phyloP scores from a whole-genome alignment of 352 stramenopile genomes.

The Globisporangium spiculum region DNA sequence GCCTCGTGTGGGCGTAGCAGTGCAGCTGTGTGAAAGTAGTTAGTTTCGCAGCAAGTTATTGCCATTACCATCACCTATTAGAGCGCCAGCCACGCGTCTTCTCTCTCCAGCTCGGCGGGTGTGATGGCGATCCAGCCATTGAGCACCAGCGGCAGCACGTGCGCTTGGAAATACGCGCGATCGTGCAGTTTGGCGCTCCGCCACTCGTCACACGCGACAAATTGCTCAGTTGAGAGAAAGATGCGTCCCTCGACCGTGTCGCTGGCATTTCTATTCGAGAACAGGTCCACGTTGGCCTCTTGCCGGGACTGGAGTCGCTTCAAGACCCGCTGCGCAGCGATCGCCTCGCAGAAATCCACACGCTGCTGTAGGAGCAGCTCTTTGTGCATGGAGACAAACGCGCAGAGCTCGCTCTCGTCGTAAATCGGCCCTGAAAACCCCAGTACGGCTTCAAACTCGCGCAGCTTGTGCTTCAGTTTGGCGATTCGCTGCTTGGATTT shows the following conservation, averaged over 20 bases:
- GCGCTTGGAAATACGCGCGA: conserved; percentile 23
- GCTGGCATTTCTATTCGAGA: not conserved
- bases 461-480: conserved; percentile 14
- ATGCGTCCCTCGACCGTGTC: not conserved
- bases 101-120: conserved; percentile 22
- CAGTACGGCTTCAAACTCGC: conserved; percentile 15
- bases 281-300: conserved; percentile 16
- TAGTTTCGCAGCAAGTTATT: no score
- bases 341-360: conserved; percentile 27
- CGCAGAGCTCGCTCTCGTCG: conserved; percentile 15
- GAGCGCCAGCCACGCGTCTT: conserved; percentile 26
- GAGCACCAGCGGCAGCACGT: conserved; percentile 34
- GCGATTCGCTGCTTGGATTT: not conserved
- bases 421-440: conserved; percentile 5
- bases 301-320: conserved; percentile 33
- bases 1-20: no score
- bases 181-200: conserved; percentile 17
- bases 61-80: conserved; percentile 1
- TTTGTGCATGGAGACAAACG: conserved; percentile 29
- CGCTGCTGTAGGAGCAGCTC: conserved; percentile 27
- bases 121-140: conserved; percentile 35
- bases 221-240: conserved; percentile 44
- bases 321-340: conserved; percentile 36
- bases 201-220: conserved; percentile 32
- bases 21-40: no score